Percentiles rank a stretch among this genome's conserved stretches.
Conservation (phyloP, 2,329 filamentous ascomycete genomes). For the Aspergillus sp. region DNA sequence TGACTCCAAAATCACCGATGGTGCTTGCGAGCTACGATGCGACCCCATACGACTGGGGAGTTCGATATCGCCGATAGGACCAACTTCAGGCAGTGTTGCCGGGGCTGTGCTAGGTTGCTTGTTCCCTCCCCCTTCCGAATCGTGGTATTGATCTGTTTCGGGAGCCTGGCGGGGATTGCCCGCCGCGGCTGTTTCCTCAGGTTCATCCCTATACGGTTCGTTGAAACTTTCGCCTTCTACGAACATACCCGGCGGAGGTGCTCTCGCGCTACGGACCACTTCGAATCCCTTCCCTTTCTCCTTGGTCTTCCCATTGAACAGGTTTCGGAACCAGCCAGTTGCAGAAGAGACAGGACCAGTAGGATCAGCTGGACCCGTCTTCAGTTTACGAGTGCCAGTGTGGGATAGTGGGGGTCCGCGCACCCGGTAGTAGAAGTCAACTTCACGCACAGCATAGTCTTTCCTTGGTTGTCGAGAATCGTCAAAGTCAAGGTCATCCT, state of each 20-base stretch:
- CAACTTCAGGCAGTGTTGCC: conserved; percentile 36
- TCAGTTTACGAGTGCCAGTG: conserved; percentile 74
- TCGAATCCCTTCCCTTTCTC: conserved; percentile 97
- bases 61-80: conserved; percentile 56
- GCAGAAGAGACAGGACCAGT: conserved; percentile 87
- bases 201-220: conserved; percentile 59
- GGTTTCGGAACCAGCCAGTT: conserved; percentile 76
- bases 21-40: conserved; percentile 48
- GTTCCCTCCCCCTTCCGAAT: conserved; percentile 7
- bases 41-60: conserved; percentile 61
- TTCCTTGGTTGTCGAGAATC: conserved; percentile 54
- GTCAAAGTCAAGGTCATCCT: conserved; percentile 52
- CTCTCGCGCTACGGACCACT: conserved; percentile 83
- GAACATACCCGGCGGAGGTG: conserved; percentile 69
- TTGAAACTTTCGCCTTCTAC: conserved; percentile 54
- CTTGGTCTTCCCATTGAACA: conserved; percentile 81
- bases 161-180: conserved; percentile 20
- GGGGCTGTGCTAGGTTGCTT: conserved; percentile 39
- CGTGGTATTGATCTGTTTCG: conserved; percentile 18
- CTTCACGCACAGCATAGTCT: conserved; percentile 90
- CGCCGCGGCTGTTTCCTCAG: conserved; percentile 26
- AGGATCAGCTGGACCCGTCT: conserved; percentile 91
- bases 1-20: conserved; percentile 38
- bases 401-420: conserved; percentile 83
- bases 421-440: conserved; percentile 94